These are phyloP conservation scores for Xylaria sp. DNA, from an alignment of 495 filamentous ascomycete species.

Conservation along the genomic window DNA sequence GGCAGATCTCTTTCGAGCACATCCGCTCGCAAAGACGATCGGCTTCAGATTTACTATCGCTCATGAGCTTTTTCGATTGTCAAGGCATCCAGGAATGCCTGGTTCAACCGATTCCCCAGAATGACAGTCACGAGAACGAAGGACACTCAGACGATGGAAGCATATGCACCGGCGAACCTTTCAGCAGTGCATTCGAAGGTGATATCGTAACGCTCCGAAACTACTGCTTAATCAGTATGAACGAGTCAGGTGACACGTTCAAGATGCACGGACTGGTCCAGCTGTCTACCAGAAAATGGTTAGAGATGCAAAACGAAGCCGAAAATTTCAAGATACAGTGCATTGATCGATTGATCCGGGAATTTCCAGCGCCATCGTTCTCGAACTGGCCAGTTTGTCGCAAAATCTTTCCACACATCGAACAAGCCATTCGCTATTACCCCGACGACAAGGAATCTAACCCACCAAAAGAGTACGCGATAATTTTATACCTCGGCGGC, in stretches of 20 bases:
- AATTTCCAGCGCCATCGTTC: slow-evolving; percentile 44
- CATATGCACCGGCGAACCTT: background rate
- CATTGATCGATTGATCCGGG: slow-evolving; percentile 41
- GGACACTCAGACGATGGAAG: background rate
- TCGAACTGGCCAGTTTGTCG: slow-evolving; percentile 37
- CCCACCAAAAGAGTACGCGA: background rate
- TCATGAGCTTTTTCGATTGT: slow-evolving; percentile 47
- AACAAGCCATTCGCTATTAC: background rate
- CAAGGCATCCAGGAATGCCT: slow-evolving; percentile 43
- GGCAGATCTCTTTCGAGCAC: slow-evolving; percentile 45
- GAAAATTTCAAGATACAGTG: slow-evolving; percentile 40
- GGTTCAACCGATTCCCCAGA: background rate
- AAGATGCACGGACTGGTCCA: slow-evolving; percentile 60
- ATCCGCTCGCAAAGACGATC: slow-evolving; percentile 35
- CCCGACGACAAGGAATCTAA: background rate
- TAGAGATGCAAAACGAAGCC: slow-evolving; percentile 51
- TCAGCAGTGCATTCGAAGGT: slow-evolving; percentile 44
- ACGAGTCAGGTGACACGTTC: slow-evolving; percentile 37
- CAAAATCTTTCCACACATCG: slow-evolving; percentile 25
- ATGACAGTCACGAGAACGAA: background rate
- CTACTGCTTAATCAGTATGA: slow-evolving; percentile 52
- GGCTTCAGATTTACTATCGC: slow-evolving; percentile 46
- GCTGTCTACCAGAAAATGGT: slow-evolving; percentile 52
- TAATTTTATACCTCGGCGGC: background rate
- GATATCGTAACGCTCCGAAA: slow-evolving; percentile 49